Evolutionary conservation across 2,329 filamentous ascomycete species (phyloP), one percentile per base, ranked within the genome.

Genomic region (Talaromyces funiculosus): DNA sequence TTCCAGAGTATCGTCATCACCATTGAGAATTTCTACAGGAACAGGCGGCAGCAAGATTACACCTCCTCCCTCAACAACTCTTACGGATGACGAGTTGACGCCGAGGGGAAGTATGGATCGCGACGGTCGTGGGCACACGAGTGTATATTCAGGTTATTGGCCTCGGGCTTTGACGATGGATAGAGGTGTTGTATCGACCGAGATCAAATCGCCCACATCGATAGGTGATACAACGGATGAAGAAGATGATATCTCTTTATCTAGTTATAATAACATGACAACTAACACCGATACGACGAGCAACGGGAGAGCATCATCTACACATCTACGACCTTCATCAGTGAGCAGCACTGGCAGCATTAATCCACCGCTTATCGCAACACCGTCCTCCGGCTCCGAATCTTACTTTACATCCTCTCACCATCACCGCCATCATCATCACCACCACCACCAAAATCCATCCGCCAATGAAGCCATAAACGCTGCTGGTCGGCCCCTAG

Each of bases 191-290:
- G 47, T 51, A 33, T 51, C 47, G 18, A 35, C 29, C 35, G 73
- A 64, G 66, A 73, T 65, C 65, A 71, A 81, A 12, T 49, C 29
- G 84, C 81, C 35, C 80, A 81, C 54, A 18, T 45, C 43, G 16
- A 84, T 71, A 60, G 82, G 89, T 69, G 83, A 86, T 38, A 90
- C 87, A 26, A 92, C 89, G 3, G 95, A 95, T 71, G 91, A 96
- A 62, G 91, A 96, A 63, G 90, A 95, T 55, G 76, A 84, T 16
- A 77, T 91, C 31, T 86, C 88, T 38, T 87, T 92, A 60, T 79
- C 82, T 42, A 77, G 79, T 64, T 77, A 63, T 74, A 78, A 65
- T 68, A 38, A 51, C 26, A 51, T 26, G 14, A 20, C 35, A 59
- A 33, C 37, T 29, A 59, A 37, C n/a, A 77, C 51, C 59, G 71